These are phyloP conservation scores for Aspergillus sp. DNA, from an alignment of 2,329 filamentous ascomycete genomes.

Conservation along the genomic window DNA sequence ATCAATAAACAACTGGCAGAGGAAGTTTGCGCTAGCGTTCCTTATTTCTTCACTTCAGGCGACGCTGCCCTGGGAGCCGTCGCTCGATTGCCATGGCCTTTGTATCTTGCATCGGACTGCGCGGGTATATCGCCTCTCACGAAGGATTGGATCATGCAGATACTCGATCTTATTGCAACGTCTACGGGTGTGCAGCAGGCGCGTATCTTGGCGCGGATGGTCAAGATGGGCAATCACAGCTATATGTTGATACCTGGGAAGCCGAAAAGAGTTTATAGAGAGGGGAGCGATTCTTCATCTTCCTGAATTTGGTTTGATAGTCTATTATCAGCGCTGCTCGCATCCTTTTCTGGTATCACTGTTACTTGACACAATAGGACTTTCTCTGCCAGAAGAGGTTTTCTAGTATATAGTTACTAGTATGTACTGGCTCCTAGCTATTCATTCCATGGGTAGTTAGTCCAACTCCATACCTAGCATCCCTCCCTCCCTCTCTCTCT, in stretches of 20 bases:
- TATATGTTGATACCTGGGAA: constrained; percentile 1
- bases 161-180: constrained; percentile 8
- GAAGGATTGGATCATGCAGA: constrained; percentile 4
- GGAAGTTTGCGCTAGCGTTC: constrained; percentile 24
- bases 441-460: too few species aligned
- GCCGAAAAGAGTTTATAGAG: background rate
- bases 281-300: background rate
- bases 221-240: background rate
- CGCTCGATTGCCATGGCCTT: constrained; percentile 20
- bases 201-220: background rate
- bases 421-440: too few species aligned
- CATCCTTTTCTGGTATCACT: fast-evolving
- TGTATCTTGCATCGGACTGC: constrained; percentile 21
- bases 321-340: too few species aligned
- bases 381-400: too few species aligned
- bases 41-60: constrained; percentile 18
- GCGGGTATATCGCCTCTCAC: background rate
- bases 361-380: too few species aligned
- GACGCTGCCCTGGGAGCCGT: constrained; percentile 11
- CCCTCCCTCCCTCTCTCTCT: too few species aligned
- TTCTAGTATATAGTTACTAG: too few species aligned
- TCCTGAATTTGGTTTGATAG: too few species aligned
- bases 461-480: too few species aligned
- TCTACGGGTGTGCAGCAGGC: constrained; percentile 3
- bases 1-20: constrained; percentile 11